Conservation (phyloP, 768 basidiomycete genomes). For the Sporobolomyces phaffii region DNA sequence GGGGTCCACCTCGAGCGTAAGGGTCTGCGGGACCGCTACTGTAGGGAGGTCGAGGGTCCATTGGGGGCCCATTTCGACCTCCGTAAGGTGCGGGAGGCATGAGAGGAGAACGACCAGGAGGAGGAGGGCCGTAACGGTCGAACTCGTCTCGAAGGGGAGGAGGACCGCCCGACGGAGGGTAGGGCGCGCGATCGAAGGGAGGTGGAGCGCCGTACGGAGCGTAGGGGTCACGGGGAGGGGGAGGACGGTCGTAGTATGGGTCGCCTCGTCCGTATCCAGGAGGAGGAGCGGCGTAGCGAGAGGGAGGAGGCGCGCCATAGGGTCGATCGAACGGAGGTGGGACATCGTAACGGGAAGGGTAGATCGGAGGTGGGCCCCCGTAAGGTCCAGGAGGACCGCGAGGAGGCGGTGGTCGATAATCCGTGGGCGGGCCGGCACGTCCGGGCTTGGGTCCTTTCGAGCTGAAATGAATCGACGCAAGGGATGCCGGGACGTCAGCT, state of each 20-base stretch:
- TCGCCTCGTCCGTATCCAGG: slow-evolving; percentile 18
- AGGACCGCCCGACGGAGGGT: background rate
- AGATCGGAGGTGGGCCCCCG: background rate
- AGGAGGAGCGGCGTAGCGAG: slow-evolving; percentile 13
- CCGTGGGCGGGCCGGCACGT: background rate
- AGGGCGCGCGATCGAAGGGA: slow-evolving; percentile 29
- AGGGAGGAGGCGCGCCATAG: slow-evolving; percentile 2
- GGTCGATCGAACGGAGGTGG: slow-evolving; percentile 16
- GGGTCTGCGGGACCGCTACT: slow-evolving; percentile 3
- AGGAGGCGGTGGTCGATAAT: background rate
- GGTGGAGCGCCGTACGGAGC: background rate
- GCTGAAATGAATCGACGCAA: background rate
- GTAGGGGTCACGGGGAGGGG: background rate
- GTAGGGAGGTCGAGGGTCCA: slow-evolving; percentile 15
- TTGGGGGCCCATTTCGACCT: background rate
- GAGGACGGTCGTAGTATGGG: slow-evolving; percentile 24
- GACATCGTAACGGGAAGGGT: slow-evolving; percentile 23
- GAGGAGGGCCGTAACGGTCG: slow-evolving; percentile 24
- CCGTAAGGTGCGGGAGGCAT: slow-evolving; percentile 2
- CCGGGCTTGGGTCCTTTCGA: background rate
- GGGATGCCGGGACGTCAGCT: background rate
- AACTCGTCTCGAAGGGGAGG: slow-evolving; percentile 2
- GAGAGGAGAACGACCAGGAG: slow-evolving; percentile 16
- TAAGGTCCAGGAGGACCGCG: background rate
- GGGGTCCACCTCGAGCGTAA: slow-evolving; percentile 2